Evolutionary conservation across 1,139 yeast species (phyloP), one percentile per base, ranked within the genome.

Genomic region (Insectozyma bohioensis): DNA sequence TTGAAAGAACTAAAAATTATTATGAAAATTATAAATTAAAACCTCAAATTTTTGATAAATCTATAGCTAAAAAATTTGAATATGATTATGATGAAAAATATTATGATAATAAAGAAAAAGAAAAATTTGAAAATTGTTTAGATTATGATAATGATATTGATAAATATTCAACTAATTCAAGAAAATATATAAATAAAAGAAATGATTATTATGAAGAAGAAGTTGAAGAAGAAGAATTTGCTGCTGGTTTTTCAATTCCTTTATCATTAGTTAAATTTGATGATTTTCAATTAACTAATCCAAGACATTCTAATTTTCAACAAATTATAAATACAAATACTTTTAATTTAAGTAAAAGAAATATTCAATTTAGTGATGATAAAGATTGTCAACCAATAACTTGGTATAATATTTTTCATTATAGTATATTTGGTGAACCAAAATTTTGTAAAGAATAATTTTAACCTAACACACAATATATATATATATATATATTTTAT

Each of bases 361-460:
- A 18, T 12, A 16, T 28, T 13, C 32, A 23, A 27, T 32, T 26
- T 16, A 50, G 54, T 30, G 39, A 43, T 16, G 55, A 46, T 13
- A 42, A 43, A 9, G 46, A 54, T 24, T 72, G 78, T 51, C 69
- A 63, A 33, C 62, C 61, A n/a, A 63, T 72, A 10, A 72, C 75
- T 1, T 72, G 78, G 78, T 66, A 50, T 35, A 71, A 64, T 39
- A 64, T 72, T 1, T 66, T 72, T 44, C 74, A 64, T 40, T 72
- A 70, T 35, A 63, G 73, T 33, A 55, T 72, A 13, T 72, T 72
- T 47, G 77, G 77, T 0, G 66, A 61, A 36, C 70, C 70, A 4
- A 63, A 60, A 26, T 66, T 72, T 42, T 71, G 77, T 46, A 36
- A 49, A 8, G 39, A 42, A 11, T 17, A 23, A 14, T 13, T 4